phyloP scores from a whole-genome alignment of 192 early-diverging fungal species.

The Mortierella claussenii region DNA sequence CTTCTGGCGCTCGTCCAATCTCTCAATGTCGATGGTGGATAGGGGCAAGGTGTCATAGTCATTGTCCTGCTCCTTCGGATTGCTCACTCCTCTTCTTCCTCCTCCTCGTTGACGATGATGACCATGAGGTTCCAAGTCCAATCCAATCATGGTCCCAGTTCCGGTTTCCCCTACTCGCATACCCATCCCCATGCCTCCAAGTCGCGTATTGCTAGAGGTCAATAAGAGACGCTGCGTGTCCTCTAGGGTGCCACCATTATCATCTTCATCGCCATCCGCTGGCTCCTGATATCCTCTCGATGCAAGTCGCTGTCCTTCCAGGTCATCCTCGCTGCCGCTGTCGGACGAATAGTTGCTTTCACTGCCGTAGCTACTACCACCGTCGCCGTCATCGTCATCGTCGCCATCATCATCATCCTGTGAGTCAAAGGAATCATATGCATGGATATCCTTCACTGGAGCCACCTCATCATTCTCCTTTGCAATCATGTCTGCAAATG shows the following conservation, averaged over 20 bases:
- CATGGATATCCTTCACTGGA: not conserved
- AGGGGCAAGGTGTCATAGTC: slow-evolving; percentile 39
- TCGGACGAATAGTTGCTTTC: too few species aligned
- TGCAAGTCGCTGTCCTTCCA: not conserved
- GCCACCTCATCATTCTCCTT: not conserved
- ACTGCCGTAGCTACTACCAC: not conserved
- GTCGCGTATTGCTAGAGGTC: slow-evolving; percentile 22
- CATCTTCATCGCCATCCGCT: not conserved
- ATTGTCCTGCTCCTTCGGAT: not conserved
- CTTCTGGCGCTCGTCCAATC: not conserved
- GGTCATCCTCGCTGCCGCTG: not conserved
- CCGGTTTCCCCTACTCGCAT: slow-evolving; percentile 50
- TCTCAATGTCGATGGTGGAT: slow-evolving; percentile 13
- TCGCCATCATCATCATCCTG: slow-evolving; percentile 10
- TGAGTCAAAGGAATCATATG: slow-evolving; percentile 39
- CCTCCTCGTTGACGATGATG: not conserved
- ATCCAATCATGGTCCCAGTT: slow-evolving; percentile 44
- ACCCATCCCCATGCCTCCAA: slow-evolving; percentile 51
- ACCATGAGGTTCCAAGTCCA: slow-evolving; percentile 24
- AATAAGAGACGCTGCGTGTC: slow-evolving; percentile 38
- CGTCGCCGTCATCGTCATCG: not conserved
- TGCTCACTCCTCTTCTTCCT: not conserved
- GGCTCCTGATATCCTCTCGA: not conserved
- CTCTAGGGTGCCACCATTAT: slow-evolving; percentile 5
- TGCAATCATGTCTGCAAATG: slow-evolving; percentile 5